These are phyloP conservation scores for Blastobotrys chiropterorum DNA, from an alignment of 805 yeast species.

Conservation along the genomic window DNA sequence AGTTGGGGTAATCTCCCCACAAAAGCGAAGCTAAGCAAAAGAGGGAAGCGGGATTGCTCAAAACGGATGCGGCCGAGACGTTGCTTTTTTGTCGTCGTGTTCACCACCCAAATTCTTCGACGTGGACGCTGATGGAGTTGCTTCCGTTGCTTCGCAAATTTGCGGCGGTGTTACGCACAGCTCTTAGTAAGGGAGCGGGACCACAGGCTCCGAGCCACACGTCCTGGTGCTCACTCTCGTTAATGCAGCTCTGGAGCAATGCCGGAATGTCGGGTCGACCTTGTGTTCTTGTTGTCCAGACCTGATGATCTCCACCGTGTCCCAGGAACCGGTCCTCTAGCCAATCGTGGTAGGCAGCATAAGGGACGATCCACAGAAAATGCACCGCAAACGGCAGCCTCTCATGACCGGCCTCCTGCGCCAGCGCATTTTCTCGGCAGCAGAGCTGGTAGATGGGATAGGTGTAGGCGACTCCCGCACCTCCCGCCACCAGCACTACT, in stretches of 20 bases:
- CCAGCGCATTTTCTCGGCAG: not conserved
- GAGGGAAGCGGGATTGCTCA: not conserved
- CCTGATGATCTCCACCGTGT: conserved; percentile 16
- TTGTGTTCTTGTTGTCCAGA: conserved; percentile 28
- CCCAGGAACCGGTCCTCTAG: no score
- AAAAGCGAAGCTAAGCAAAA: not conserved
- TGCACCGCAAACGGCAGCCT: conserved; percentile 18
- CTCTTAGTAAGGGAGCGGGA: conserved; percentile 27
- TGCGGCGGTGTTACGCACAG: conserved; percentile 25
- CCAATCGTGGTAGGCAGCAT: conserved; percentile 24
- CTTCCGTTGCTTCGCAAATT: conserved; percentile 23
- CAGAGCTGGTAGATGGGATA: conserved; percentile 21
- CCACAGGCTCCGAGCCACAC: conserved; percentile 29
- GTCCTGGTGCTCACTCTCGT: conserved; percentile 4
- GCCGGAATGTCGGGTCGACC: conserved; percentile 27
- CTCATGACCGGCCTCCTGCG: not conserved
- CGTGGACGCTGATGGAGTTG: conserved; percentile 20
- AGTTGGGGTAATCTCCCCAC: not conserved
- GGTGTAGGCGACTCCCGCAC: conserved; percentile 30
- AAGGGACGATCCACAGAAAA: conserved; percentile 29
- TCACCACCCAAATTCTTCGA: conserved; percentile 30
- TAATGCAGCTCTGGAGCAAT: conserved; percentile 15
- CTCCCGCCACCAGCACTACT: conserved; percentile 29
- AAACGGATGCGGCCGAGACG: not conserved
- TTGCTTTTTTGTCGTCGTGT: not conserved